Conservation (phyloP, 2,329 filamentous ascomycete genomes). For the Didymella arachidicola region DNA sequence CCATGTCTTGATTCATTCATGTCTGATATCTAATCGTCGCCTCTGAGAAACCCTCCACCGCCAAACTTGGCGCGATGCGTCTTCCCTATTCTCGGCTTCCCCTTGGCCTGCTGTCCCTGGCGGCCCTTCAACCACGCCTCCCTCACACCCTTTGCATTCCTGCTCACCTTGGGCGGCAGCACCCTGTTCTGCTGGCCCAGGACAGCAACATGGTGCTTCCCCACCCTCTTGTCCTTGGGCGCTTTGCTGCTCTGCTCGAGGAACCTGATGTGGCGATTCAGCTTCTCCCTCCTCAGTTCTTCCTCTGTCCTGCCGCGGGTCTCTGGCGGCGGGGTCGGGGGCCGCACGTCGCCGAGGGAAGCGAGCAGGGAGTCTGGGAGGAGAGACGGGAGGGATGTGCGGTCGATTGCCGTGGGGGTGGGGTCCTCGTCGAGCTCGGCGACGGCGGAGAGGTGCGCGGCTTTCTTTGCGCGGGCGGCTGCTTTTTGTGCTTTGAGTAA, state of each 20-base stretch:
- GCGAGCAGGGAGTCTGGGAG: conserved; percentile 62
- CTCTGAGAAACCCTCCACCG: conserved; percentile 44
- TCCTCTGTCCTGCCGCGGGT: conserved; percentile 31
- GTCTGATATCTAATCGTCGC: conserved; percentile 11
- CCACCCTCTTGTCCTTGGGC: conserved; percentile 60
- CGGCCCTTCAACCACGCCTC: conserved; percentile 56
- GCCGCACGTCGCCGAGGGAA: conserved; percentile 54
- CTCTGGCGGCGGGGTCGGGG: conserved; percentile 54
- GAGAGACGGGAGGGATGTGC: conserved; percentile 54
- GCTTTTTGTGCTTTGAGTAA: conserved; percentile 44
- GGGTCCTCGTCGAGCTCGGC: conserved; percentile 1
- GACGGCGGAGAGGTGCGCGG: conserved; percentile 24
- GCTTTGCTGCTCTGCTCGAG: conserved; percentile 58
- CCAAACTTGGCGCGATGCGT: conserved; percentile 42
- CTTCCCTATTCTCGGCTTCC: conserved; percentile 31
- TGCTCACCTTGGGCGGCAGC: conserved; percentile 55
- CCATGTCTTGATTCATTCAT: no score
- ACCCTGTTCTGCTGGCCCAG: conserved; percentile 54
- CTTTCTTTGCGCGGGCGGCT: conserved; percentile 41
- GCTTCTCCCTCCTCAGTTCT: conserved; percentile 54
- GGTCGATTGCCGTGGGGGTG: background rate
- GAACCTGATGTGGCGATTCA: conserved; percentile 58
- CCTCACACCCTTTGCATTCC: conserved; percentile 42
- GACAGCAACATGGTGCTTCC: conserved; percentile 59
- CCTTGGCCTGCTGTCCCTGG: conserved; percentile 40